These are phyloP conservation scores for Draba incana DNA, from an alignment of 345 rosid species.

Conservation along the genomic window DNA sequence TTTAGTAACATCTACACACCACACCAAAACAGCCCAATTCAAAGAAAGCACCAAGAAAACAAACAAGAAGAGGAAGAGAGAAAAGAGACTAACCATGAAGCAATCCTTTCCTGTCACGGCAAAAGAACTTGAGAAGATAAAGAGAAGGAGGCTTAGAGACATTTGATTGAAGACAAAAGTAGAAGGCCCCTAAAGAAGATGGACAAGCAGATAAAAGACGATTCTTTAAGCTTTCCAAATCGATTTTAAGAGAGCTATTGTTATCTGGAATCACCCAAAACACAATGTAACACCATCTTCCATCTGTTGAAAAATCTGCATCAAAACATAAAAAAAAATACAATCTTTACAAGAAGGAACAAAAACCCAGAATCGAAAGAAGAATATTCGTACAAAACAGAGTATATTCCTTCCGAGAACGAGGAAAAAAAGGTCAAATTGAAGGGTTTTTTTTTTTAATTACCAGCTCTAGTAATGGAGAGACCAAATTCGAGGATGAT, in stretches of 20 bases:
- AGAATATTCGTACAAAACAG: conserved; percentile 38
- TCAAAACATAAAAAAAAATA: not conserved
- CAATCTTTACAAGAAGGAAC: not conserved
- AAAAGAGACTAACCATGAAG: conserved; percentile 56
- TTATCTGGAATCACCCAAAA: conserved; percentile 62
- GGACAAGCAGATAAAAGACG: conserved; percentile 66
- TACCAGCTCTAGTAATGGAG: conserved; percentile 64
- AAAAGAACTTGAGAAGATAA: conserved; percentile 63
- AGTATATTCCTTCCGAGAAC: conserved; percentile 25
- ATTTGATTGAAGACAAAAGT: conserved; percentile 44
- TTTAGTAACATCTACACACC: conserved; percentile 59
- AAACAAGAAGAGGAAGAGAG: not conserved
- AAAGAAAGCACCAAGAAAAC: not conserved
- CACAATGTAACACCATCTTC: conserved; percentile 76
- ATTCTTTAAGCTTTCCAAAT: conserved; percentile 68
- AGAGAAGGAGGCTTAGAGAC: conserved; percentile 49
- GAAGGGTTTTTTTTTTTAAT: not conserved
- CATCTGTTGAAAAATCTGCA: conserved; percentile 81
- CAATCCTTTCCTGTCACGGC: conserved; percentile 63
- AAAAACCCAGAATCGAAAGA: not conserved
- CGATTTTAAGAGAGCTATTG: conserved; percentile 28
- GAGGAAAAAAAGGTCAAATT: not conserved
- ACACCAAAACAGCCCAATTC: conserved; percentile 4
- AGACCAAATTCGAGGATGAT: conserved; percentile 78
- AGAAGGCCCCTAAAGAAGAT: conserved; percentile 48